phyloP scores from a whole-genome alignment of 2,329 filamentous ascomycete species.

The Aspergillus hortae region DNA sequence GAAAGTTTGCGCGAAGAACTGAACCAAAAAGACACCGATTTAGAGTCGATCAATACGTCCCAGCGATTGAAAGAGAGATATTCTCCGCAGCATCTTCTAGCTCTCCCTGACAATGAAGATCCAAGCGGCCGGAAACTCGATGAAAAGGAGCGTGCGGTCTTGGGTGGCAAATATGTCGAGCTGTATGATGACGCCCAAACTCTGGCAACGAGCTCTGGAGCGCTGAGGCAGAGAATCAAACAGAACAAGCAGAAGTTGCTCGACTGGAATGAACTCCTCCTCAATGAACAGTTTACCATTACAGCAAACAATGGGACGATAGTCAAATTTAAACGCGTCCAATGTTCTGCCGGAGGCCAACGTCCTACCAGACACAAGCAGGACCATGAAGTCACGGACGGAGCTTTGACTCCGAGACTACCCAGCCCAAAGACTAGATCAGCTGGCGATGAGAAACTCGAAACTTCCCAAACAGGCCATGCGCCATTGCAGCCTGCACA shows the following conservation, averaged over 20 bases:
- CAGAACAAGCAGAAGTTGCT: constrained; percentile 32
- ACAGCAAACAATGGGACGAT: constrained; percentile 20
- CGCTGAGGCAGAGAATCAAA: constrained; percentile 29
- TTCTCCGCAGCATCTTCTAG: constrained; percentile 22
- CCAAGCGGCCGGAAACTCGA: constrained; percentile 4
- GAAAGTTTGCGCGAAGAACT: constrained; percentile 21
- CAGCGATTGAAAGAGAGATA: constrained; percentile 23
- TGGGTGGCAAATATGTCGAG: constrained; percentile 29
- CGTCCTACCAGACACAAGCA: too few relatives aligned
- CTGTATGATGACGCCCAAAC: constrained; percentile 30
- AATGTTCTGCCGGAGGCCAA: neutral
- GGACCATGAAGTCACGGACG: neutral
- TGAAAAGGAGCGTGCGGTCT: constrained; percentile 13
- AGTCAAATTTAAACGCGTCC: constrained; percentile 27
- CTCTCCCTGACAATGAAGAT: constrained; percentile 4
- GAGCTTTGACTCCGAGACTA: neutral
- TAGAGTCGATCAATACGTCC: constrained; percentile 9
- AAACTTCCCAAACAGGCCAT: neutral
- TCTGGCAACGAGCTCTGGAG: constrained; percentile 23
- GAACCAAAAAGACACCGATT: constrained; percentile 7
- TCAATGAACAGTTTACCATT: constrained; percentile 28
- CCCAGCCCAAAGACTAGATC: neutral
- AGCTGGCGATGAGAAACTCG: neutral
- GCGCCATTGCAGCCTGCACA: neutral
- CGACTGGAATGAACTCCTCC: constrained; percentile 27